phyloP scores from a whole-genome alignment of 2,329 filamentous ascomycete species.

The Spiromastix sp. region DNA sequence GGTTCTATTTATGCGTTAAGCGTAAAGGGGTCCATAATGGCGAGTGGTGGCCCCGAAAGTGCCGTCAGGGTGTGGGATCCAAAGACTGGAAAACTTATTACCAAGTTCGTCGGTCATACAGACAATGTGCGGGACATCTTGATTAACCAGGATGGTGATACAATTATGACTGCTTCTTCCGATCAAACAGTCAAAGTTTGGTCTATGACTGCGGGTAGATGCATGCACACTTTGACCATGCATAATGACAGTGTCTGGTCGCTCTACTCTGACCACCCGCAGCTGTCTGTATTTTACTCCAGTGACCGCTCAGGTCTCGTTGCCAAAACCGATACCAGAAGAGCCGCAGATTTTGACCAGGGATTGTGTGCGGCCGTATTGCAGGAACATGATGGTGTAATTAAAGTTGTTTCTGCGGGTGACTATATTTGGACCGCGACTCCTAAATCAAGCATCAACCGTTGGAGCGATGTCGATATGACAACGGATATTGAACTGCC shows the following conservation, averaged over 20 bases:
- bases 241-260: conserved; percentile 98
- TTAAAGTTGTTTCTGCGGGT: conserved; percentile 51
- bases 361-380: conserved; percentile 83
- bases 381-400: conserved; percentile 70
- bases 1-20: conserved; percentile 90
- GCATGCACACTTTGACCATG: conserved; percentile 98
- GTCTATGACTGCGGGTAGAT: conserved; percentile 89
- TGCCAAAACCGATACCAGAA: conserved; percentile 89
- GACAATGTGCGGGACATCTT: conserved; percentile 89
- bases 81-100: conserved; percentile 77
- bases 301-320: conserved; percentile 84
- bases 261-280: conserved; percentile 76
- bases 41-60: conserved; percentile 88
- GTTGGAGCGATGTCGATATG: conserved; percentile 81
- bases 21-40: conserved; percentile 68
- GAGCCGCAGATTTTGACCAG: conserved; percentile 67
- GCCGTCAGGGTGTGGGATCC: conserved; percentile 89
- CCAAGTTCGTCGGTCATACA: conserved; percentile 93
- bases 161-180: conserved; percentile 84
- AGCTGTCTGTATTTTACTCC: conserved; percentile 85
- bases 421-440: conserved; percentile 86
- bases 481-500: conserved; percentile 52
- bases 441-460: conserved; percentile 80
- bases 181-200: conserved; percentile 97
- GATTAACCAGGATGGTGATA: conserved; percentile 79